Base-by-base conservation (phyloP, 2,329 filamentous ascomycete species). In the Clonostachys byssicola region DNA sequence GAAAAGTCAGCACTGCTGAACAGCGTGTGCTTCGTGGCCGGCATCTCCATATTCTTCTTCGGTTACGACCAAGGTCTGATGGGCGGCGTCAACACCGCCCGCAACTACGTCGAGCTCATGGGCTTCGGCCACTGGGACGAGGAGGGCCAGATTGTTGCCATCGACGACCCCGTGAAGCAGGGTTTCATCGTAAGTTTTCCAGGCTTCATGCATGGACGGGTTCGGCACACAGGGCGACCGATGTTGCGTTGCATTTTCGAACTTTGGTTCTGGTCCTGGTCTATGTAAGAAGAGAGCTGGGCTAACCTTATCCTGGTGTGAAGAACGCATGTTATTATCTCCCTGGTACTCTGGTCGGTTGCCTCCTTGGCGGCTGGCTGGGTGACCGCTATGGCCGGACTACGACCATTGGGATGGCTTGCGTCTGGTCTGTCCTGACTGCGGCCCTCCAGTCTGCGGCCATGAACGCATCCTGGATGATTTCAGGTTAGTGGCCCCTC, bases 401-500 rank as follows among this genome's bases (percentile, higher is more conserved):
- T 52, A 78, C 73, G 56, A 81, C 83, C 0, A 86, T 88, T 56
- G 82, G 75, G 3, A 56, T 79, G 1, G 83, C 80, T 12, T 68
- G 77, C 20, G 56, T 72, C 4, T 85, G 78, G 79, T 78, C 73
- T 3, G 71, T 81, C 12, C 46, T 83, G 14, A 85, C 85, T 1
- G 86, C 85, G 1, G 65, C 69, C 14, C 61, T 90, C 51, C 86
- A 89, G 61, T 79, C 77, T 51, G 81, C 81, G 1, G 82, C 86
- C 0, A 75, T 80, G 65, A 87, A 86, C 53, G 70, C 78, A 40
- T 67, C 75, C 30, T 88, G 84, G 85, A 88, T 88, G 84, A 83
- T 86, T 50, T 83, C 78, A 56, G 74, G 75, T 79, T 64, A 59
- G 76, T 59, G 5, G 2, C 23, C 9, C 23, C 23, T 30, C 23